Conservation (phyloP, 331 rosid genomes). For the Cydonia oblonga region DNA sequence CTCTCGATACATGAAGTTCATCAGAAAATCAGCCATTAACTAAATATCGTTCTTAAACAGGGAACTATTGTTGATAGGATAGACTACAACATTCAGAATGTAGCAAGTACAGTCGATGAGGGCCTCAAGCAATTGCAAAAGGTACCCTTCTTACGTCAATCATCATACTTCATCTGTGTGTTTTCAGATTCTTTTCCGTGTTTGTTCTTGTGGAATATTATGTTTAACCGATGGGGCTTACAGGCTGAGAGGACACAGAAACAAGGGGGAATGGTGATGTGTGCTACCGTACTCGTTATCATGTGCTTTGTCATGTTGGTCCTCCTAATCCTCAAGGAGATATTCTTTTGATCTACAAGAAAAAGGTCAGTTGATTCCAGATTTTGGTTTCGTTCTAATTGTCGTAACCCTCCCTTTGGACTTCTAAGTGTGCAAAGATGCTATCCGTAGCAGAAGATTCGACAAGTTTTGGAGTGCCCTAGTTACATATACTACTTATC, state of each 20-base stretch:
- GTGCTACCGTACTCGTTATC: slow-evolving; percentile 79
- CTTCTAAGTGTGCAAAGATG: slow-evolving; percentile 15
- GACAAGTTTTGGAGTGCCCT: slow-evolving; percentile 26
- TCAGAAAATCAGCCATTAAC: not conserved
- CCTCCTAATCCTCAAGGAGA: slow-evolving; percentile 73
- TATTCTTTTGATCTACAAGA: slow-evolving; percentile 46
- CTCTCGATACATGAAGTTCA: not conserved
- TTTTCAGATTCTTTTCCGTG: not conserved
- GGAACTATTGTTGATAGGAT: slow-evolving; percentile 97
- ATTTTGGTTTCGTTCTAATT: slow-evolving; percentile 23
- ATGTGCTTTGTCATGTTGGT: slow-evolving; percentile 91
- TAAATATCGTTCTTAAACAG: slow-evolving; percentile 23
- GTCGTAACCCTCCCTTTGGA: slow-evolving; percentile 12
- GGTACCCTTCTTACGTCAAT: slow-evolving; percentile 23
- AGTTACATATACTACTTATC: slow-evolving; percentile 8
- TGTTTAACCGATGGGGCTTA: slow-evolving; percentile 17
- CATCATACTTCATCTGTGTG: slow-evolving; percentile 1
- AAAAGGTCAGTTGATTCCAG: slow-evolving; percentile 7
- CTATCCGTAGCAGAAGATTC: slow-evolving; percentile 18
- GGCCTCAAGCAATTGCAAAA: slow-evolving; percentile 93
- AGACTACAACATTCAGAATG: slow-evolving; percentile 93
- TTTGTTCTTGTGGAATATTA: not conserved
- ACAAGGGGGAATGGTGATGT: slow-evolving; percentile 93
- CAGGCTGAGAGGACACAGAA: slow-evolving; percentile 98
- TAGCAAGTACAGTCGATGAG: slow-evolving; percentile 85